These are phyloP conservation scores for Apiospora kogelbergensis DNA, from an alignment of 2,329 filamentous ascomycete species.

Conservation along the genomic window DNA sequence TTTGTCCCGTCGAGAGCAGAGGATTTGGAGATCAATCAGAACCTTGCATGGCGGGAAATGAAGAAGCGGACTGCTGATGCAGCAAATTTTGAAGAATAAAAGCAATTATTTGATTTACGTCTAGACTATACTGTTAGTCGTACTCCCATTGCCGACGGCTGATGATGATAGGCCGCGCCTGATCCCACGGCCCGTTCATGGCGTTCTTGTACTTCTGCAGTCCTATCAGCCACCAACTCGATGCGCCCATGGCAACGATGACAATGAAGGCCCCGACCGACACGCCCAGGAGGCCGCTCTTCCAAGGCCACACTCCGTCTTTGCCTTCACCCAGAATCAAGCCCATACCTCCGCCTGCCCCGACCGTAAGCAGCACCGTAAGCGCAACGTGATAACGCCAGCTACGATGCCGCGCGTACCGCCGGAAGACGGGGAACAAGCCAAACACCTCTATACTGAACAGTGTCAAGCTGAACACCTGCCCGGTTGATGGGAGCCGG, in stretches of 20 bases:
- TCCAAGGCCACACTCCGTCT: constrained; percentile 48
- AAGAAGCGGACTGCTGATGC: no score
- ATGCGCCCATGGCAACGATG: constrained; percentile 82
- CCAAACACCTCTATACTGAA: constrained; percentile 98
- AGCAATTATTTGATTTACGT: not conserved
- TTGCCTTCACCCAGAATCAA: constrained; percentile 51
- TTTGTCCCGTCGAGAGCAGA: not conserved
- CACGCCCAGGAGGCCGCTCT: constrained; percentile 66
- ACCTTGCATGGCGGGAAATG: not conserved
- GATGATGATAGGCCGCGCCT: constrained; percentile 83
- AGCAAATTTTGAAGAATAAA: not conserved
- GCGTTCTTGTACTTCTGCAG: constrained; percentile 99
- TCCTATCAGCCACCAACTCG: constrained; percentile 97
- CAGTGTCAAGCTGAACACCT: constrained; percentile 91
- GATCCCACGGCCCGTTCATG: constrained; percentile 97
- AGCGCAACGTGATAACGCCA: constrained; percentile 79
- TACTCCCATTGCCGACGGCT: constrained; percentile 60
- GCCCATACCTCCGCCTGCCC: constrained; percentile 77
- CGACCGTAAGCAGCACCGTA: constrained; percentile 73
- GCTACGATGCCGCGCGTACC: constrained; percentile 78
- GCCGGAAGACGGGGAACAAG: constrained; percentile 94
- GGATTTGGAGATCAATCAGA: not conserved
- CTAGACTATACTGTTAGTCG: constrained; percentile 23
- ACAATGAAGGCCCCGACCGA: constrained; percentile 74
- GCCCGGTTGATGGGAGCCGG: constrained; percentile 82